Percentiles rank a stretch among this genome's conserved stretches.
These are phyloP conservation scores for Apocynum venetum DNA, from an alignment of 257 asterid species.

Conservation along the genomic window DNA sequence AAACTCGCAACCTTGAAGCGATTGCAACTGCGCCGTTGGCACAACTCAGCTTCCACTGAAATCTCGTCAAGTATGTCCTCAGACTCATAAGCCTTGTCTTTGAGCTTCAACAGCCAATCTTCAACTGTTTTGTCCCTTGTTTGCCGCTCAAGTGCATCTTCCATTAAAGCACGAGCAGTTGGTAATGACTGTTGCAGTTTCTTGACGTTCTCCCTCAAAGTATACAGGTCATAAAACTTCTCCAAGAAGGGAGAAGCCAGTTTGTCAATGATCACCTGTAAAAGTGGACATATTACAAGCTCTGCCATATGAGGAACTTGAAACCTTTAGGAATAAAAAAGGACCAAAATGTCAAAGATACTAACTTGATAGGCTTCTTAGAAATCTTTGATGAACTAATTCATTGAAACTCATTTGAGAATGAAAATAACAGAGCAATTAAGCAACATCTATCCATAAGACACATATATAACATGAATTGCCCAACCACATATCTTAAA, in stretches of 20 bases:
- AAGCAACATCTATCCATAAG: too few species aligned
- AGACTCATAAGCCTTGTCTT: conserved; percentile 33
- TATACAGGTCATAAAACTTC: conserved; percentile 17
- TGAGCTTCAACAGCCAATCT: conserved; percentile 33
- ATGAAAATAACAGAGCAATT: conserved; percentile 2
- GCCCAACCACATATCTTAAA: not conserved
- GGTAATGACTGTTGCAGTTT: conserved; percentile 18
- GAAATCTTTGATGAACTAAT: not conserved
- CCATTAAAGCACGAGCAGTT: conserved; percentile 20
- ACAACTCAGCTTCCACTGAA: conserved; percentile 15
- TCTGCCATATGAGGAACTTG: conserved; percentile 18
- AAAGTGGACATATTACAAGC: conserved; percentile 13
- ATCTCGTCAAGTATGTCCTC: conserved; percentile 31
- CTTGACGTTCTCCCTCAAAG: conserved; percentile 8
- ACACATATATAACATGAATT: not conserved
- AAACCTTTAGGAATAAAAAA: not conserved
- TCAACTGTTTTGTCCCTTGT: conserved; percentile 11
- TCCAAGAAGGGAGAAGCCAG: conserved; percentile 25
- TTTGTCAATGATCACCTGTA: conserved; percentile 23
- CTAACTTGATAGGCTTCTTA: not conserved
- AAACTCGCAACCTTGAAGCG: conserved; percentile 11
- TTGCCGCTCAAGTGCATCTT: conserved; percentile 20
- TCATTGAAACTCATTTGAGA: not conserved
- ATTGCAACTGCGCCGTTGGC: conserved; percentile 13
- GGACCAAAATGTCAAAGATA: not conserved